These are phyloP conservation scores for Teratosphaeria zuluensis DNA, from an alignment of 2,329 filamentous ascomycete genomes.

Conservation along the genomic window DNA sequence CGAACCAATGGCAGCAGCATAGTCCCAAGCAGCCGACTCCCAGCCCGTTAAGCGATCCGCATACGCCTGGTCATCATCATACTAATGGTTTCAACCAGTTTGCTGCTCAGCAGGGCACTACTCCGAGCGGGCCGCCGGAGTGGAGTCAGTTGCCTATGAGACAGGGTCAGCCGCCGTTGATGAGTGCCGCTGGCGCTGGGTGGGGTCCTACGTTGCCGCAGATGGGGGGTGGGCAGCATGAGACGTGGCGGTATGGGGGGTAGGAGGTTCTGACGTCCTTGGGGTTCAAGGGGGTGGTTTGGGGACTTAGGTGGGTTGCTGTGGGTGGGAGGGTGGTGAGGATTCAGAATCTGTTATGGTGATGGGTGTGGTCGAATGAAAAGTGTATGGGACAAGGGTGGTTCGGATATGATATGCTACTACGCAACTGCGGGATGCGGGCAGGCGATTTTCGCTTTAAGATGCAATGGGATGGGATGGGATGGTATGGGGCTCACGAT, in stretches of 20 bases:
- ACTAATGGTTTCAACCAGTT: neutral
- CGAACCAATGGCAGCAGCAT: constrained; percentile 16
- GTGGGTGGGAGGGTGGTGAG: neutral
- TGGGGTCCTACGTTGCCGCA: constrained; percentile 21
- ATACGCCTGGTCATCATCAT: constrained; percentile 12
- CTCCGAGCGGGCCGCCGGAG: neutral
- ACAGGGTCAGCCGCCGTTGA: too few species aligned
- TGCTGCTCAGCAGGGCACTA: neutral
- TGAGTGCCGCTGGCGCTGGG: constrained; percentile 11
- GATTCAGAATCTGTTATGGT: neutral
- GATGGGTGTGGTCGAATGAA: neutral
- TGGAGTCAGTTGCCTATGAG: neutral
- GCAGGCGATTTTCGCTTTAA: constrained; percentile 4
- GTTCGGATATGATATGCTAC: neutral
- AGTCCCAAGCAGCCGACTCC: constrained; percentile 24
- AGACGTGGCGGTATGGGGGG: constrained; percentile 16
- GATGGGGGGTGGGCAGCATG: constrained; percentile 16
- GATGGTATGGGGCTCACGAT: too few species aligned
- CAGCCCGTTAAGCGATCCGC: constrained; percentile 23
- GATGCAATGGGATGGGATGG: constrained; percentile 3
- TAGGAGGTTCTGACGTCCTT: neutral
- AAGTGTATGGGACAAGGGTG: neutral
- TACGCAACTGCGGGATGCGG: neutral
- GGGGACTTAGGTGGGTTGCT: neutral
- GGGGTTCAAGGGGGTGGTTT: neutral